Conservation (phyloP, 2,329 filamentous ascomycete species). For the Penicillium nordicum region DNA sequence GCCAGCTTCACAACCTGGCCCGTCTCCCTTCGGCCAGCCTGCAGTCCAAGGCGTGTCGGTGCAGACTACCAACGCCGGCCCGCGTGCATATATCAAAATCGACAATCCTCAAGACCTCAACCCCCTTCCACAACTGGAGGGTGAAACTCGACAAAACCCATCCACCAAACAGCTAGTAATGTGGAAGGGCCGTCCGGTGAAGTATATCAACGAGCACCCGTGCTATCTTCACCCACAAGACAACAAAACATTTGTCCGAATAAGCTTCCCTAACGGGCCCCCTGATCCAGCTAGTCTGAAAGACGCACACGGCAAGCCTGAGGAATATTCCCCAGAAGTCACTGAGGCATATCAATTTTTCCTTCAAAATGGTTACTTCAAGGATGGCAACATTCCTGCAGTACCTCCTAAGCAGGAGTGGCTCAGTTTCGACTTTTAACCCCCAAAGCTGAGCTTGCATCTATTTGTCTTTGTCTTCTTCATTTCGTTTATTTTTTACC, state of each 20-base stretch:
- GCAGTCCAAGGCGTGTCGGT: slow-evolving; percentile 20
- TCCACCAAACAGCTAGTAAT: slow-evolving; percentile 44
- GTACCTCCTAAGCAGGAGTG: slow-evolving; percentile 75
- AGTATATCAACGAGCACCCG: slow-evolving; percentile 54
- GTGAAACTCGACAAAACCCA: slow-evolving; percentile 37
- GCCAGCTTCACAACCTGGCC: background rate
- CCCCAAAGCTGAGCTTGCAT: background rate
- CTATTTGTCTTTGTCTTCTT: background rate
- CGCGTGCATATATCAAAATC: slow-evolving; percentile 27
- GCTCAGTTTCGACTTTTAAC: slow-evolving; percentile 67
- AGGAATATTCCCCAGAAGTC: slow-evolving; percentile 51
- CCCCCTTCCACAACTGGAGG: slow-evolving; percentile 37
- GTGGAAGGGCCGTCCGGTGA: slow-evolving; percentile 64
- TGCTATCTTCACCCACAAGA: slow-evolving; percentile 51
- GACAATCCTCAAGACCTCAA: slow-evolving; percentile 30
- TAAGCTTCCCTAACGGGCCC: slow-evolving; percentile 71
- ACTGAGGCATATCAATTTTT: slow-evolving; percentile 64
- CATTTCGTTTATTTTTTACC: background rate
- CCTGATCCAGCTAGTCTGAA: slow-evolving; percentile 49
- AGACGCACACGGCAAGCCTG: slow-evolving; percentile 51
- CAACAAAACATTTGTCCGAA: slow-evolving; percentile 58
- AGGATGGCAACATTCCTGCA: slow-evolving; percentile 68
- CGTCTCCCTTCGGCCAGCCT: slow-evolving; percentile 16
- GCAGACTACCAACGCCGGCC: slow-evolving; percentile 23
- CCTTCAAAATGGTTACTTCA: slow-evolving; percentile 63